These are phyloP conservation scores for Metschnikowia reukaufii DNA, from an alignment of 805 yeast species.

Conservation along the genomic window DNA sequence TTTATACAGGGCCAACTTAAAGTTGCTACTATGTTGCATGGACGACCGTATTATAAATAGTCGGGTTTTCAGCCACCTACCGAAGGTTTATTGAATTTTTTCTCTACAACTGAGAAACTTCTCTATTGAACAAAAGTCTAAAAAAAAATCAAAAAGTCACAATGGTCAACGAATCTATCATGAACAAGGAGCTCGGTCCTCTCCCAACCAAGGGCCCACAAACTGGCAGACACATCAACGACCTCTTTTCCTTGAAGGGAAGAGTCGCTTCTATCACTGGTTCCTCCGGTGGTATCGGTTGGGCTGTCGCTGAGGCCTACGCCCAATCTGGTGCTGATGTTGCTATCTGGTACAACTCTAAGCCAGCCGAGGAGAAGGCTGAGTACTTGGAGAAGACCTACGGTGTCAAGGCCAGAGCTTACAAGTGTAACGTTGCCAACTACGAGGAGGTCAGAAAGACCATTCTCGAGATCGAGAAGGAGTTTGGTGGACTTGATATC, in stretches of 20 bases:
- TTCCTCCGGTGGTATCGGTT: constrained; percentile 80
- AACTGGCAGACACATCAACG: constrained; percentile 54
- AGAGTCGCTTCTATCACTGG: constrained; percentile 86
- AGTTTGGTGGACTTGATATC: constrained; percentile 78
- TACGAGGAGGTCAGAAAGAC: constrained; percentile 48
- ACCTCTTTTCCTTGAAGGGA: constrained; percentile 75
- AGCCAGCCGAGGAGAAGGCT: constrained; percentile 62
- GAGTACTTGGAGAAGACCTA: constrained; percentile 44
- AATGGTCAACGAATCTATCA: constrained; percentile 20
- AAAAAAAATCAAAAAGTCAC: neutral
- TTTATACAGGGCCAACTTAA: constrained; percentile 10
- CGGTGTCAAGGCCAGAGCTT: constrained; percentile 62
- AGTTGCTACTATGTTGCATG: constrained; percentile 13
- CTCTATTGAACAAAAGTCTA: neutral
- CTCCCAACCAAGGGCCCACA: constrained; percentile 49
- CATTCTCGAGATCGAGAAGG: constrained; percentile 53
- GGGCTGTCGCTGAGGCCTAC: constrained; percentile 75
- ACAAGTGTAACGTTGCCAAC: constrained; percentile 59
- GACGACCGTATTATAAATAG: constrained; percentile 9
- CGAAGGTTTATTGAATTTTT: neutral
- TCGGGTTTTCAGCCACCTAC: neutral
- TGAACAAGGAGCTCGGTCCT: constrained; percentile 38
- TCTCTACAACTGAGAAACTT: neutral
- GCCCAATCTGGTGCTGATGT: constrained; percentile 88
- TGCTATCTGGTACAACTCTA: constrained; percentile 62